Evolutionary conservation across 139 green algal genomes (phyloP).

Genomic region (Mesotaenium endlicherianum): DNA sequence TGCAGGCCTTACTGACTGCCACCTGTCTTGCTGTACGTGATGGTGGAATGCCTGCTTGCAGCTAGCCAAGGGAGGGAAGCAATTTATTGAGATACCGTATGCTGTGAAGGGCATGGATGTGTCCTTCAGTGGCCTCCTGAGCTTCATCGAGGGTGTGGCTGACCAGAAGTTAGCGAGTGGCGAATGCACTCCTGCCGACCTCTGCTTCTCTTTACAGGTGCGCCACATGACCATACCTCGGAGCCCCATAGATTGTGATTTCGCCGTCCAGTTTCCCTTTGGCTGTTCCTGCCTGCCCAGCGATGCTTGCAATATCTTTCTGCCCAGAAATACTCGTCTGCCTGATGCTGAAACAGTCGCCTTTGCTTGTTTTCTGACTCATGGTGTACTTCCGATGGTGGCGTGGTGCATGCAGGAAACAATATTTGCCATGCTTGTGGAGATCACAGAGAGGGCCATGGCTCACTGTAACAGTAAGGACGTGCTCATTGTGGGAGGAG

Average conservation of each 20-base stretch:
- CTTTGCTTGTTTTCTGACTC: neutral
- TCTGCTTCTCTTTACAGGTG: conserved; percentile 84
- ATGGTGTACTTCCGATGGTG: neutral
- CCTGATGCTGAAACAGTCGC: neutral
- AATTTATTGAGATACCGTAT: conserved; percentile 84
- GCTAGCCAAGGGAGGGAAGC: conserved; percentile 72
- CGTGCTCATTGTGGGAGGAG: conserved; percentile 87
- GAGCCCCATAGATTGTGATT: neutral
- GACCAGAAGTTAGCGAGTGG: conserved; percentile 39
- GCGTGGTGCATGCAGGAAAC: conserved; percentile 69
- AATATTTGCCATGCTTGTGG: conserved; percentile 91
- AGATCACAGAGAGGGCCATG: conserved; percentile 91
- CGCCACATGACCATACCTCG: neutral
- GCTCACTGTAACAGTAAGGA: conserved; percentile 73
- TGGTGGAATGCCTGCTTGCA: conserved; percentile 5
- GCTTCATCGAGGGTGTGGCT: conserved; percentile 62
- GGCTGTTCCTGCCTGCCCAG: neutral
- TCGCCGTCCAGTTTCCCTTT: neutral
- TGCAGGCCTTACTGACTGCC: no score
- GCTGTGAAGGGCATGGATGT: conserved; percentile 94
- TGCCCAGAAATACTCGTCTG: neutral
- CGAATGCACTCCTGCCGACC: conserved; percentile 72
- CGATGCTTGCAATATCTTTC: neutral
- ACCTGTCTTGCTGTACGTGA: no score
- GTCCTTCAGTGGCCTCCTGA: conserved; percentile 83